Conservation (phyloP, 1,284 basidiomycete species). For the Ganoderma resinaceum region DNA sequence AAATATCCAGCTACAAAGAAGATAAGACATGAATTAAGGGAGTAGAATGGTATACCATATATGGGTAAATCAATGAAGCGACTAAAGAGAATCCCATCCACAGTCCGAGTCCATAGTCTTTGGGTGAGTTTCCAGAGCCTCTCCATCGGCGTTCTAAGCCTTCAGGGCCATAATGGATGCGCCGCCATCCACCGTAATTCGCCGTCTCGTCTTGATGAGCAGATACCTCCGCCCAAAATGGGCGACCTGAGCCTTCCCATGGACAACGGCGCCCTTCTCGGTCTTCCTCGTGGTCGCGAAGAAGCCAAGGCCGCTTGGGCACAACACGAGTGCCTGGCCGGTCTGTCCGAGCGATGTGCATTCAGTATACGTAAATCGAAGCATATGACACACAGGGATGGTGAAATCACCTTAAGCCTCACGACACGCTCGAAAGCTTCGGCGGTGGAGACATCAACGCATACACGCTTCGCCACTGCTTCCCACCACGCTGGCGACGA, state of each 20-base stretch:
- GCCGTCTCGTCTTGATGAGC: constrained; percentile 60
- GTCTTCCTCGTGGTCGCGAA: constrained; percentile 18
- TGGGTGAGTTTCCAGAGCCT: not conserved
- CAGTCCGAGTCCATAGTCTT: not conserved
- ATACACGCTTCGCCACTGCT: constrained; percentile 70
- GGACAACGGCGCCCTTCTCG: constrained; percentile 16
- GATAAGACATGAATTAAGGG: not conserved
- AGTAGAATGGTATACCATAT: not conserved
- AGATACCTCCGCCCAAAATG: constrained; percentile 60
- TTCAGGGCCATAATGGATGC: constrained; percentile 53
- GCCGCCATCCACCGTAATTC: constrained; percentile 64
- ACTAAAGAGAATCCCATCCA: not conserved
- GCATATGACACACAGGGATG: not conserved
- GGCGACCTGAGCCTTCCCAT: constrained; percentile 22
- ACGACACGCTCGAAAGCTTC: constrained; percentile 74
- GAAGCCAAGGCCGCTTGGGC: constrained; percentile 63
- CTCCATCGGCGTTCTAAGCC: not conserved
- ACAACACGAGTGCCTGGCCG: constrained; percentile 69
- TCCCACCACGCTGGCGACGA: constrained; percentile 79
- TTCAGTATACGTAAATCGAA: not conserved
- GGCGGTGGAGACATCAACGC: constrained; percentile 60
- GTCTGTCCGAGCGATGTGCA: constrained; percentile 48
- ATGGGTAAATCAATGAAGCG: not conserved
- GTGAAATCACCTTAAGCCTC: constrained; percentile 57
- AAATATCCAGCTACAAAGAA: not conserved